Evolutionary conservation across 345 rosid genomes (phyloP), one percentile per base, ranked within the genome.

Genomic region (Reutealis trisperma): DNA sequence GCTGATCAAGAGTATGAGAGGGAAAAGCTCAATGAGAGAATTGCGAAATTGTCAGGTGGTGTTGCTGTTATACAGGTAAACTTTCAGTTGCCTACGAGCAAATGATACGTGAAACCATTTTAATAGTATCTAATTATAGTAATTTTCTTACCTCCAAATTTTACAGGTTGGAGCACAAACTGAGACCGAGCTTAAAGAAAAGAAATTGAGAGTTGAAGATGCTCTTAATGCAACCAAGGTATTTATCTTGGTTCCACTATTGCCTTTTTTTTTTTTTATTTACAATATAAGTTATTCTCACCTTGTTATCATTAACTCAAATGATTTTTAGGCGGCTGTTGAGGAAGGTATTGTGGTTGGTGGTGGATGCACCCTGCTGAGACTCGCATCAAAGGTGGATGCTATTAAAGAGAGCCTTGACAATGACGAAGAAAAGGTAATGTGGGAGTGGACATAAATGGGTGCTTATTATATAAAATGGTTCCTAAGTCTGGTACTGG

Each of bases 171-270:
- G 84, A 58, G 84, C 84, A 32, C 84, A 82, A 74, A 82, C 81
- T n/a, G 84, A 77, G 63, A 82, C 84, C 11, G 79, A 82, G 75
- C 97, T 95, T 49, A 95, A 95, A 80, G 99, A 95, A 81, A 95
- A 95, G 91, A 95, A 93, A 77, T 71, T 93, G 81, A 93, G 99
- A 83, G 99, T 95, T 62, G 99, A 95, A 85, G 99, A 95, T 84
- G 99, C 98, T 72, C 99, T 95, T 79, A 93, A 93, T 81, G 99
- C 99, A 21, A 96, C 99, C 4, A 96, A 96, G 98, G 99, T 91
- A 81, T 12, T 27, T 70, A 67, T 32, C 41, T 37, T 9, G 22
- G 24, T 24, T 6, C 22, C 32, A 51, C 9, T n/a, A 5, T 1
- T 15, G 6, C 6, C n/a, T 34, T 55, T 51, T 63, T 62, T 51